Conservation (phyloP, 2,329 filamentous ascomycete species). For the Penicillium sp. region DNA sequence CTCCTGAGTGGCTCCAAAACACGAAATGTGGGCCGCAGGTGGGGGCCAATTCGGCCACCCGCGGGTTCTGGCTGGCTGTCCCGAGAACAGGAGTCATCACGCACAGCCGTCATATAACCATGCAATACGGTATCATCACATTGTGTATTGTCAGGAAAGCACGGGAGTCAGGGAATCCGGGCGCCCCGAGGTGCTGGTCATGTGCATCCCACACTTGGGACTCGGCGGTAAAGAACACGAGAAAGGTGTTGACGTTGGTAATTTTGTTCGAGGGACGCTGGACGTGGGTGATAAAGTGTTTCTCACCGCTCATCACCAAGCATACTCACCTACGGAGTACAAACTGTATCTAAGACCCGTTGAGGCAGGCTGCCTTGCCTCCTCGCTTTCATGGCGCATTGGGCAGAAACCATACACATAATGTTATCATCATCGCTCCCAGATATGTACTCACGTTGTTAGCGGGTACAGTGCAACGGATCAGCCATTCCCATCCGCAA, state of each 20-base stretch:
- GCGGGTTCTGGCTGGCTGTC: not conserved
- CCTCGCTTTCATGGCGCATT: not conserved
- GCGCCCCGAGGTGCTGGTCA: constrained; percentile 30
- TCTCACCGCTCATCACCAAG: not conserved
- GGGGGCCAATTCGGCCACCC: not conserved
- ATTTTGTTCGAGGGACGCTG: not conserved
- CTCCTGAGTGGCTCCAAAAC: not conserved
- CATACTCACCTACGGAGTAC: not conserved
- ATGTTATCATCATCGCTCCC: not conserved
- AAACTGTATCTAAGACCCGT: not conserved
- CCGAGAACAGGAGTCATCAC: not conserved
- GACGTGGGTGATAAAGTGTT: not conserved
- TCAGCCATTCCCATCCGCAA: not conserved
- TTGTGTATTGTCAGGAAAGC: not conserved
- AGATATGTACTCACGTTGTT: not conserved
- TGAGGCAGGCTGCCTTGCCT: not conserved
- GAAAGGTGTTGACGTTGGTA: not conserved
- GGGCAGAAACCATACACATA: not conserved
- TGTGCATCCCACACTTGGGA: constrained; percentile 23
- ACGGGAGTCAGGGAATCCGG: constrained; percentile 17
- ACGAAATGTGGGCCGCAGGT: not conserved
- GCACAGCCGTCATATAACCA: not conserved
- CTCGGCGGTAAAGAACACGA: constrained; percentile 17
- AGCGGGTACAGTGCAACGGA: not conserved
- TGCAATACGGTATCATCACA: not conserved